A percentile compares a stretch with the other conserved stretches of the same genome.
Conservation (phyloP, 352 stramenopile species). For the Hyaloperonospora brassicae region DNA sequence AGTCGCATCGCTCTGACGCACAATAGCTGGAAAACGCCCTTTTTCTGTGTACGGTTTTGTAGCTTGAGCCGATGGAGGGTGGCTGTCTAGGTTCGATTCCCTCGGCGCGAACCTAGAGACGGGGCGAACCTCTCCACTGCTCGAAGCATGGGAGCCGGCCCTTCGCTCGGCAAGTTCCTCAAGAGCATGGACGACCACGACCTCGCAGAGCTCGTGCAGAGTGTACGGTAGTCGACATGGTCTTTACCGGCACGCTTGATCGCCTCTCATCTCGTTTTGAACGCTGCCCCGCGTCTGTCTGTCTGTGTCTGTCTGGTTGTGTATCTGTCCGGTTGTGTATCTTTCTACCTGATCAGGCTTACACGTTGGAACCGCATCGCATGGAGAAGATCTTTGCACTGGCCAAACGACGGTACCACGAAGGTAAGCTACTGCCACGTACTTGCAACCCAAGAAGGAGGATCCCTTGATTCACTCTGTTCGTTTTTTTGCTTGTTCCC, state of each 20-base stretch:
- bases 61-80: too few species aligned
- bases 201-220: slow-evolving; percentile 36
- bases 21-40: too few species aligned
- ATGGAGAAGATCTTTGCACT: slow-evolving; percentile 40
- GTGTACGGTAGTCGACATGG: slow-evolving; percentile 19
- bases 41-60: too few species aligned
- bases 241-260: too few species aligned
- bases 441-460: not conserved
- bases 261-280: too few species aligned
- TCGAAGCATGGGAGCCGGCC: slow-evolving; percentile 29
- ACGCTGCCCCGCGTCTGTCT: too few species aligned
- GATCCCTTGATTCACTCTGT: slow-evolving; percentile 2
- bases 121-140: not conserved
- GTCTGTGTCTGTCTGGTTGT: too few species aligned
- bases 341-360: slow-evolving; percentile 26
- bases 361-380: slow-evolving; percentile 38
- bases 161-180: slow-evolving; percentile 52
- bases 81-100: not conserved
- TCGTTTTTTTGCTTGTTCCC: slow-evolving; percentile 4
- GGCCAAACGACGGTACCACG: slow-evolving; percentile 38
- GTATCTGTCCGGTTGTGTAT: not conserved
- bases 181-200: slow-evolving; percentile 53
- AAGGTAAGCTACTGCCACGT: slow-evolving; percentile 14
- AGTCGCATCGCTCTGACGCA: too few species aligned
- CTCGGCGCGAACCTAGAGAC: slow-evolving; percentile 9